A percentile compares a stretch with the other conserved stretches of the same genome.
Evolutionary conservation across 371 early-diverging fungal genomes (phyloP).

Genomic region (Dinochytrium kinnereticum): DNA sequence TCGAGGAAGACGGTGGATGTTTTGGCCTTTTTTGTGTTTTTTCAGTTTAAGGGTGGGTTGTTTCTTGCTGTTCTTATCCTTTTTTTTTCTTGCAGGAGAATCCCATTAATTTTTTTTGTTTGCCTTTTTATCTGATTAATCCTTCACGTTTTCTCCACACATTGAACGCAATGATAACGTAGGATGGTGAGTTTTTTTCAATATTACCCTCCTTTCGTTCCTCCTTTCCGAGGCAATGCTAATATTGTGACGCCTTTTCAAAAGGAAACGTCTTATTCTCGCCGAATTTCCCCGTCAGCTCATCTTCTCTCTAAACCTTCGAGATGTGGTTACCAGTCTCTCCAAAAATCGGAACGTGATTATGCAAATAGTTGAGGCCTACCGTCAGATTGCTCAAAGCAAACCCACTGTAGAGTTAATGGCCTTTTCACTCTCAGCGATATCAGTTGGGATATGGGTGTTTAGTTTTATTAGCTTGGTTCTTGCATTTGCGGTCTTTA

Average conservation of each 20-base stretch:
- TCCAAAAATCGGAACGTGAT: neutral
- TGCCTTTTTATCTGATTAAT: slow-evolving; percentile 8
- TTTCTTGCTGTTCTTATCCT: neutral
- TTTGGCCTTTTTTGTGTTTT: slow-evolving; percentile 85
- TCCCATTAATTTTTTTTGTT: neutral
- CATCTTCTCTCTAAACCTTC: slow-evolving; percentile 62
- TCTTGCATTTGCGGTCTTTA: slow-evolving; percentile 70
- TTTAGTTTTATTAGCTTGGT: slow-evolving; percentile 61
- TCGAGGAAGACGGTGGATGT: slow-evolving; percentile 68
- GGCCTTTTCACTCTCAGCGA: slow-evolving; percentile 51
- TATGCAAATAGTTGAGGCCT: neutral
- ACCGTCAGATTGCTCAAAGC: neutral
- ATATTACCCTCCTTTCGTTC: too few species aligned
- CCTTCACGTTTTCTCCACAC: slow-evolving; percentile 45
- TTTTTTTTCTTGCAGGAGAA: neutral
- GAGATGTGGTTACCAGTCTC: slow-evolving; percentile 38
- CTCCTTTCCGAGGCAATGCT: too few species aligned
- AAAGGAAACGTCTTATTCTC: slow-evolving; percentile 86
- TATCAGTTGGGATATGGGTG: slow-evolving; percentile 73
- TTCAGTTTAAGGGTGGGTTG: slow-evolving; percentile 72
- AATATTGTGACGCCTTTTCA: too few species aligned
- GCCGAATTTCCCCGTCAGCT: slow-evolving; percentile 86
- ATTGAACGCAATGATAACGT: neutral
- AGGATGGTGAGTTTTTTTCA: neutral
- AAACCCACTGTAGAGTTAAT: neutral